Percentiles rank a stretch among this genome's conserved stretches.
These are phyloP conservation scores for Plasmodium yoelii DNA, from an alignment of 169 alveolate genomes.

Conservation along the genomic window DNA sequence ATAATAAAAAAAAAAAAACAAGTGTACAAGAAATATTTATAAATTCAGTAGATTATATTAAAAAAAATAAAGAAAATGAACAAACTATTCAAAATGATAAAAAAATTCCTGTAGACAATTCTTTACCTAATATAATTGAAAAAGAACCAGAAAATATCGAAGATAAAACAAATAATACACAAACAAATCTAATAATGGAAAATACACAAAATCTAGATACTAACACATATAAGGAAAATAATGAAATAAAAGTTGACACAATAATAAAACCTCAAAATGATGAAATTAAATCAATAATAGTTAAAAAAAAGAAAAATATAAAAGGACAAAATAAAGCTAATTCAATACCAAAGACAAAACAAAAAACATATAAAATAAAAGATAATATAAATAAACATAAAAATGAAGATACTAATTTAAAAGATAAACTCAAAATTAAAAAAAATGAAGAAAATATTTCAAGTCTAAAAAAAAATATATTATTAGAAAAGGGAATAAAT, in stretches of 20 bases:
- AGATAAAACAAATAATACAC: no score
- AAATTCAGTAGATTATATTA: conserved; percentile 47
- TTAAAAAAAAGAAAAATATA: not conserved
- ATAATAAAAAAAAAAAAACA: conserved; percentile 37
- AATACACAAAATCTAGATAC: no score
- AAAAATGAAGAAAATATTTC: not conserved
- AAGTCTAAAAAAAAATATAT: not conserved
- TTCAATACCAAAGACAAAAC: not conserved
- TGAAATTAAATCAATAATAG: conserved; percentile 1
- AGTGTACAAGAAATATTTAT: conserved; percentile 28
- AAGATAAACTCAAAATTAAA: not conserved
- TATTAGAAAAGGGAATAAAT: not conserved
- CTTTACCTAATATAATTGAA: no score
- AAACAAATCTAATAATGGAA: no score
- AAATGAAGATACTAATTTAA: not conserved
- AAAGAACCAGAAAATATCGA: no score
- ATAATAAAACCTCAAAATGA: not conserved
- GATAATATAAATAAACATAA: not conserved
- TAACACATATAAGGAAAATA: no score
- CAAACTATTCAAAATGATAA: not conserved
- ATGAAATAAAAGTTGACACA: no score
- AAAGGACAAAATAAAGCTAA: conserved; percentile 6
- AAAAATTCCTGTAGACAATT: not conserved
- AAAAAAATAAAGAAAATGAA: conserved; percentile 8
- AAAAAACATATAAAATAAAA: conserved; percentile 11